Evolutionary conservation across 805 yeast genomes (phyloP).

Genomic region (Yarrowia deformans): DNA sequence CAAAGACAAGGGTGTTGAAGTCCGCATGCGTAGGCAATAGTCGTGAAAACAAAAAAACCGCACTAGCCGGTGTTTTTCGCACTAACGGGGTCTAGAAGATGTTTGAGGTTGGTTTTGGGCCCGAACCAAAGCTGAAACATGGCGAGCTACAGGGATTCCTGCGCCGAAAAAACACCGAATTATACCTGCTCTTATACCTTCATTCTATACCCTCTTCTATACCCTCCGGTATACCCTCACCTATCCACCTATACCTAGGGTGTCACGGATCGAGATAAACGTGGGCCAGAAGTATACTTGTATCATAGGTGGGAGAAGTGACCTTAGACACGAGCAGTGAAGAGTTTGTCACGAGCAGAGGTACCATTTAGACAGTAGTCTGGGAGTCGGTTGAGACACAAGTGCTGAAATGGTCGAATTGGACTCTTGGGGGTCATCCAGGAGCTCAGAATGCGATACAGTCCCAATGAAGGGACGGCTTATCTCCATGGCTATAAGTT

Average conservation of each 20-base stretch:
- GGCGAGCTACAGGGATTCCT: no score
- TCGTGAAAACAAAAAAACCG: background rate
- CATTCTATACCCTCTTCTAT: background rate
- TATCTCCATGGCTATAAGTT: no score
- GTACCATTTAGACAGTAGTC: no score
- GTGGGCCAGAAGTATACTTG: constrained; percentile 11
- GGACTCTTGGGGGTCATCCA: no score
- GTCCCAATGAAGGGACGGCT: no score
- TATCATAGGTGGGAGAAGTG: background rate
- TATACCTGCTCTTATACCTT: background rate
- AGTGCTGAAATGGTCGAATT: no score
- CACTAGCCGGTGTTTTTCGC: background rate
- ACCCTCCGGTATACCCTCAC: background rate
- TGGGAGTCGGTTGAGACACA: no score
- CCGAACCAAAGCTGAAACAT: no score
- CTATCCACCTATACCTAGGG: background rate
- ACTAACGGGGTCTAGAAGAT: background rate
- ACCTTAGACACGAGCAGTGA: no score
- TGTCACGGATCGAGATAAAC: constrained; percentile 6
- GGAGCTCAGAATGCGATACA: no score
- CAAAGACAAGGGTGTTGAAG: background rate
- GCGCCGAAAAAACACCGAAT: background rate
- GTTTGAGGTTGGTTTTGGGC: no score
- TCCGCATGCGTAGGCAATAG: background rate
- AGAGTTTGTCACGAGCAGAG: no score